A percentile compares a stretch with the other conserved stretches of the same genome.
These are phyloP conservation scores for Agrocybe chaxingu DNA, from an alignment of 768 basidiomycete genomes.

Conservation along the genomic window DNA sequence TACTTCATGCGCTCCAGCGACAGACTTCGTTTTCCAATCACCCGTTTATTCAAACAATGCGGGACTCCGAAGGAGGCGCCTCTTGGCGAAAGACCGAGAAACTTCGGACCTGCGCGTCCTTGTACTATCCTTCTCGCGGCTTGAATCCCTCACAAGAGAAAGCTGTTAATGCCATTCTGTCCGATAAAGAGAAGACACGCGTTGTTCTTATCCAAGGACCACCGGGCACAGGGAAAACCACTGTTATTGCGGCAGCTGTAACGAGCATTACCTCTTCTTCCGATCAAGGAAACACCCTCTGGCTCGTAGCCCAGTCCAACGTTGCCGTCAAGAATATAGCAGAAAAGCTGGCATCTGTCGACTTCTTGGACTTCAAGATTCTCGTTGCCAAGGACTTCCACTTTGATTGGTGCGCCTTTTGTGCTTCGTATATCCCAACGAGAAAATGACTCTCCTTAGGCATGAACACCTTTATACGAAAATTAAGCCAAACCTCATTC, in stretches of 20 bases:
- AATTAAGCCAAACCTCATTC: constrained; percentile 45
- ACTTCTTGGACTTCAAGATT: constrained; percentile 49
- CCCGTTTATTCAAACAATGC: constrained; percentile 34
- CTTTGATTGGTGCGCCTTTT: constrained; percentile 47
- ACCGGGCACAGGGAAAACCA: constrained; percentile 65
- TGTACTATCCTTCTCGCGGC: constrained; percentile 17
- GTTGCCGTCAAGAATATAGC: constrained; percentile 82
- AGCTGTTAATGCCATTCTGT: constrained; percentile 33
- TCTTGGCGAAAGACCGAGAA: constrained; percentile 10
- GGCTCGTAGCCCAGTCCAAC: constrained; percentile 73
- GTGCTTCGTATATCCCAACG: constrained; percentile 24
- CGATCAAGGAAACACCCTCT: constrained; percentile 36
- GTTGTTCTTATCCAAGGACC: constrained; percentile 45
- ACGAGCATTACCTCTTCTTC: constrained; percentile 28
- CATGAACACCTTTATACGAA: constrained; percentile 67
- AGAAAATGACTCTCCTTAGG: constrained; percentile 50
- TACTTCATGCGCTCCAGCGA: constrained; percentile 26
- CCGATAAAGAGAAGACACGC: constrained; percentile 22
- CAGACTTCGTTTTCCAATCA: constrained; percentile 20
- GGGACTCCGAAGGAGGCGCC: constrained; percentile 16
- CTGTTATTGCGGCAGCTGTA: constrained; percentile 53
- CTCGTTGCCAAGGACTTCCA: constrained; percentile 65
- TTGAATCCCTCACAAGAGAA: constrained; percentile 34
- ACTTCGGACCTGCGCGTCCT: constrained; percentile 2
- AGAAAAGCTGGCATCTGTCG: constrained; percentile 54